These are phyloP conservation scores for Liquidambar formosana DNA, from an alignment of 164 flowering plant species.

Conservation along the genomic window DNA sequence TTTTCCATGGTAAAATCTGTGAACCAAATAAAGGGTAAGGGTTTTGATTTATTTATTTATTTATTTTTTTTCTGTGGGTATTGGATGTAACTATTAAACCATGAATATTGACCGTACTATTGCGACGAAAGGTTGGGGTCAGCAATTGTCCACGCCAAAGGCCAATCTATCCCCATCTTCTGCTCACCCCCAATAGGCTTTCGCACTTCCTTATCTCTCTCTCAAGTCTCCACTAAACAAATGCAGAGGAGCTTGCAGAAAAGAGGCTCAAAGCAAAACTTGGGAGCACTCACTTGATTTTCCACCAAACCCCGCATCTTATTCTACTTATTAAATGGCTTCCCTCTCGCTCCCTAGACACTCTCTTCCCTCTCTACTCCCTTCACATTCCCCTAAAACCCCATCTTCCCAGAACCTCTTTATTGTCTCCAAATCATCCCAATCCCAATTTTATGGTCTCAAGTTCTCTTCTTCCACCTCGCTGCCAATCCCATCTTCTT, in stretches of 20 bases:
- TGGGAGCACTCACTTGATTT: too few species aligned
- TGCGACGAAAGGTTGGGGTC: constrained; percentile 5
- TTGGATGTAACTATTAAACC: too few species aligned
- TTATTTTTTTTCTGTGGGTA: too few species aligned
- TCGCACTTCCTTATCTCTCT: too few species aligned
- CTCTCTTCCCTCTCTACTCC: constrained; percentile 39
- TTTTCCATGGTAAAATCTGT: too few species aligned
- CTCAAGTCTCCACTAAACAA: too few species aligned
- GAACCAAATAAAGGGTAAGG: too few species aligned
- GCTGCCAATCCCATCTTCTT: constrained; percentile 31
- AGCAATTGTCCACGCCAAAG: constrained; percentile 31
- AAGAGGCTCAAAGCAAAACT: too few species aligned
- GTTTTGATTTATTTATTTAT: too few species aligned
- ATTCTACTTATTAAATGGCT: constrained; percentile 35
- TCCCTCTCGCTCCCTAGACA: constrained; percentile 49
- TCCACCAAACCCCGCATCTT: not conserved
- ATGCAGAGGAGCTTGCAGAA: too few species aligned
- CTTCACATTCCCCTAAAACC: constrained; percentile 33
- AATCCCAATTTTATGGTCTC: constrained; percentile 69
- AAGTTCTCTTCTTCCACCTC: constrained; percentile 40
- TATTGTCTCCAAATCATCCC: constrained; percentile 46
- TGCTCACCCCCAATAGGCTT: not conserved
- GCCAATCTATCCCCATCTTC: constrained; percentile 17
- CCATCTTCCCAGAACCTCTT: constrained; percentile 32
- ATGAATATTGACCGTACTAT: too few species aligned